These are phyloP conservation scores for Leucosporidium scottii DNA, from an alignment of 768 basidiomycete species.

Conservation along the genomic window DNA sequence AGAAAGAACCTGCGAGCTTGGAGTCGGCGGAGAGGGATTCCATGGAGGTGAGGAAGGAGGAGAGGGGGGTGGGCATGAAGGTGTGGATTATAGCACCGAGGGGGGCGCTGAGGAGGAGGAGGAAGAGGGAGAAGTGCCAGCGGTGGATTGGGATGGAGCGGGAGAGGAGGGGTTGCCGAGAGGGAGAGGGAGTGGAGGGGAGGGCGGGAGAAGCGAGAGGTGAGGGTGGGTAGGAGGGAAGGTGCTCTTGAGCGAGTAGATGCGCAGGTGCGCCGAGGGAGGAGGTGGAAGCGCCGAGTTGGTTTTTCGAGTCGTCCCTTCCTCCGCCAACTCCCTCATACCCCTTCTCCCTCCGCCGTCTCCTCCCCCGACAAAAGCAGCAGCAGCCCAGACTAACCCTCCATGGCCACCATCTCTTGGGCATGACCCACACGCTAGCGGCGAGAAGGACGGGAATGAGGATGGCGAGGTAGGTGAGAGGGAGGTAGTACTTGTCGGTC, in stretches of 20 bases:
- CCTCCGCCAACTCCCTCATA: neutral
- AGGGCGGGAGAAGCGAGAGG: neutral
- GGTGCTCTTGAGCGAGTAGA: neutral
- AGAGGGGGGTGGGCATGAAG: slow-evolving; percentile 23
- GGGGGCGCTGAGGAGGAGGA: slow-evolving; percentile 24
- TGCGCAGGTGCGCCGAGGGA: neutral
- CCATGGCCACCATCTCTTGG: slow-evolving; percentile 28
- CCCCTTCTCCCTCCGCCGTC: neutral
- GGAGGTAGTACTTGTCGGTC: slow-evolving; percentile 29
- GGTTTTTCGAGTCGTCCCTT: neutral
- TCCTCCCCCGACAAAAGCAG: neutral
- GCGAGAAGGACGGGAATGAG: slow-evolving; percentile 27
- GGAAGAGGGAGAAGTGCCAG: slow-evolving; percentile 19
- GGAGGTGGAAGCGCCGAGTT: neutral
- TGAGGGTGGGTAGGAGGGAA: neutral
- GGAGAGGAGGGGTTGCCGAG: neutral
- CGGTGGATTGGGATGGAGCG: slow-evolving; percentile 11
- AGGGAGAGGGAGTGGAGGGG: neutral
- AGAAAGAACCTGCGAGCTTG: slow-evolving; percentile 22
- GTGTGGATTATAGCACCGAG: slow-evolving; percentile 17
- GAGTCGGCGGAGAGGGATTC: slow-evolving; percentile 3
- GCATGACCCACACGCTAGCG: slow-evolving; percentile 11
- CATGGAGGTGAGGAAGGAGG: slow-evolving; percentile 13
- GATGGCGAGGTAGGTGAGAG: slow-evolving; percentile 23
- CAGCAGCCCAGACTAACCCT: slow-evolving; percentile 9